These are phyloP conservation scores for Funneliformis caledonium DNA, from an alignment of 371 early-diverging fungal genomes.

Conservation along the genomic window DNA sequence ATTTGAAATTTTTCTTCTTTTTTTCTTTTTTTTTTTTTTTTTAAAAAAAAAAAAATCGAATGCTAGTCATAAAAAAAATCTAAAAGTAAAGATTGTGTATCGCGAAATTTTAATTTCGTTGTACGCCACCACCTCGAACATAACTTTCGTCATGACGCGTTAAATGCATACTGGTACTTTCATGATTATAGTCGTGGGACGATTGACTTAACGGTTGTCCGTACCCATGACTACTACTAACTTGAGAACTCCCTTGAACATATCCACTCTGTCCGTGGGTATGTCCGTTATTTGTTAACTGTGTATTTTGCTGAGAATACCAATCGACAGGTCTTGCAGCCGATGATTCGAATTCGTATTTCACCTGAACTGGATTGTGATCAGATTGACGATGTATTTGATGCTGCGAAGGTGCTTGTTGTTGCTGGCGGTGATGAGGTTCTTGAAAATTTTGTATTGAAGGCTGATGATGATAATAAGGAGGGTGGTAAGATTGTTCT, in stretches of 20 bases:
- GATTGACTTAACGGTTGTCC: background rate
- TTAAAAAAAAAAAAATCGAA: background rate
- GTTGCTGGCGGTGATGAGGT: slow-evolving; percentile 3
- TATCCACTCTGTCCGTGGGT: background rate
- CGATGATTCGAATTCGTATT: background rate
- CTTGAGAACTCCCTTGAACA: background rate
- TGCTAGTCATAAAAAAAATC: background rate
- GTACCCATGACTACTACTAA: background rate
- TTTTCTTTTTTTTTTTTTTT: background rate
- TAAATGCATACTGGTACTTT: slow-evolving; percentile 11
- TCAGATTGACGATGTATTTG: background rate
- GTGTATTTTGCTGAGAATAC: background rate
- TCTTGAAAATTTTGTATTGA: background rate
- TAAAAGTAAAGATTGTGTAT: background rate
- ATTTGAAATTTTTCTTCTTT: background rate
- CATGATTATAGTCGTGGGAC: slow-evolving; percentile 1
- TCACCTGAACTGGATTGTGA: slow-evolving; percentile 14
- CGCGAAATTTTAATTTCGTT: background rate
- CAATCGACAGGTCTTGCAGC: slow-evolving; percentile 5
- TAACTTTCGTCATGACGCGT: slow-evolving; percentile 13
- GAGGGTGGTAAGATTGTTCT: background rate
- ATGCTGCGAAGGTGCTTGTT: background rate
- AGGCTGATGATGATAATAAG: background rate
- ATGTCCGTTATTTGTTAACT: background rate
- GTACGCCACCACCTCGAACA: slow-evolving; percentile 6